phyloP scores from a whole-genome alignment of 78 protist species.

The Dictyostelium discoideum region dicty_2.7 NC_007091.3:5109001-5109500 shows the following conservation, averaged over 20 bases:
- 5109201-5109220: conserved; percentile 93
- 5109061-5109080: conserved; percentile 99
- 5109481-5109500: conserved; percentile 95
- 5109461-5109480: conserved; percentile 83
- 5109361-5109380: conserved; percentile 64
- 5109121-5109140: conserved; percentile 99
- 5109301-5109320: conserved; percentile 84
- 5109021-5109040: conserved; percentile 99
- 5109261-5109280: conserved; percentile 92
- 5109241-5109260: conserved; percentile 96
- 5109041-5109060: conserved; percentile 96
- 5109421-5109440: conserved; percentile 18
- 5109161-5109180: conserved; percentile 99
- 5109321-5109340: conserved; percentile 96
- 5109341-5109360: conserved; percentile 79
- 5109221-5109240: conserved; percentile 96
- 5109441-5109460: conserved; percentile 87
- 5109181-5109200: conserved; percentile 76
- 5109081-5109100: conserved; percentile 98
- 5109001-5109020: conserved; percentile 98
- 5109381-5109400: conserved; percentile 26
- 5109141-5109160: conserved; percentile 99
- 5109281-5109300: conserved; percentile 89
- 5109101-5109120: conserved; percentile 97
- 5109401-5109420: conserved; percentile 67